Evolutionary conservation across 1,284 basidiomycete species (phyloP), one percentile per base, ranked within the genome.

Genomic region (Veloporphyrellus conicus): DNA sequence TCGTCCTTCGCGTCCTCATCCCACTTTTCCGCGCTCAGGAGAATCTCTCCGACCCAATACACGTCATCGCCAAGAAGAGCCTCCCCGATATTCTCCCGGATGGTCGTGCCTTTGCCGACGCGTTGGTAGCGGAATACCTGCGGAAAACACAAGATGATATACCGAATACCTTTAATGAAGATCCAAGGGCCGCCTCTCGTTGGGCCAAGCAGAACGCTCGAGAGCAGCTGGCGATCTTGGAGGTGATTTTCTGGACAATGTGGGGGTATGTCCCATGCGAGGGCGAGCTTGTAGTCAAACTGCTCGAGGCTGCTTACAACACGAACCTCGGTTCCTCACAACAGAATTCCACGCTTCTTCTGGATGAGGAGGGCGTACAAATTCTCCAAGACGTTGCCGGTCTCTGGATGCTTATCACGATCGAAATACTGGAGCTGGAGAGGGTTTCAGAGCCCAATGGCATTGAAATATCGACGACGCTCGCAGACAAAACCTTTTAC

Each of bases 181-280:
- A 87, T 44, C 81, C 86, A 1, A 75, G 75, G 47, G 73, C 77
- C 22, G 82, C 85, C 2, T 74, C 82, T 4, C 70, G 74, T 32
- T 90, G 88, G 84, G 85, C 83, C 16, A 91, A 89, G 63, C 90
- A 91, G 61, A 84, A 82, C 56, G 63, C 80, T 16, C 81, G 78
- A 59, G 87, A 93, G 62, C 91, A 93, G 60, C 71, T 93, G 25
- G 81, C 84, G 8, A 64, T 92, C 19, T 70, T 93, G 38, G 92
- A 94, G 58, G 78, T 91, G 29, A 72, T 92, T 27, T 94, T 93
- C 63, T 90, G 89, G 78, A 76, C 83, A 3, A 82, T 90, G 78
- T 92, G 87, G 80, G 81, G 78, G n/a, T 83, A 82, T 50, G 78
- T 82, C 7, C 69, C 82, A 0, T 83, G 87, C 54, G 75, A 73